Conservation (phyloP, 2,329 filamentous ascomycete genomes). For the Aureobasidium leucospermi region DNA sequence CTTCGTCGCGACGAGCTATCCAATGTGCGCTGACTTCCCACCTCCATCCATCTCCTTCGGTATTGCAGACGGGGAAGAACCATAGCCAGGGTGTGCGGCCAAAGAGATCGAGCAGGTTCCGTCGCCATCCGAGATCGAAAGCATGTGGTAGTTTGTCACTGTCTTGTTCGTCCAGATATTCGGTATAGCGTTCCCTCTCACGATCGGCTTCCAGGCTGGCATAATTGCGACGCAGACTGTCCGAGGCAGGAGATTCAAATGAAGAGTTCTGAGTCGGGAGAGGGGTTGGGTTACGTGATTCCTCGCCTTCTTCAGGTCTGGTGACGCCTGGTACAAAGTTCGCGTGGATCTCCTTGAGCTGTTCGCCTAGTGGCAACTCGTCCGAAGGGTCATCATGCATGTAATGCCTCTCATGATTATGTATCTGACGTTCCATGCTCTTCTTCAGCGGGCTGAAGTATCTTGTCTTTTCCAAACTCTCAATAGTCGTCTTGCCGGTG, state of each 20-base stretch:
- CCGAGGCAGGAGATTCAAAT: slow-evolving; percentile 36
- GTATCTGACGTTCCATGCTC: slow-evolving; percentile 58
- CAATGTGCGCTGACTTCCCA: slow-evolving; percentile 85
- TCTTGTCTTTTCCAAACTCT: slow-evolving; percentile 89
- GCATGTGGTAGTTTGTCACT: slow-evolving; percentile 82
- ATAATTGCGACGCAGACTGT: slow-evolving; percentile 37
- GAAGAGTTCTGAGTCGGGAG: slow-evolving; percentile 25
- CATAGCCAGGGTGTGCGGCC: slow-evolving; percentile 67
- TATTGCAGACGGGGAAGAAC: slow-evolving; percentile 74
- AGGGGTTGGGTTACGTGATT: slow-evolving; percentile 21
- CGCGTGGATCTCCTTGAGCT: slow-evolving; percentile 72
- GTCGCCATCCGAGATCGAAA: slow-evolving; percentile 79
- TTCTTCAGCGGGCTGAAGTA: slow-evolving; percentile 77
- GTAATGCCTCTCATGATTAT: slow-evolving; percentile 21
- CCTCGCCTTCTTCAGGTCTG: slow-evolving; percentile 73
- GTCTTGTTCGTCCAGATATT: slow-evolving; percentile 85
- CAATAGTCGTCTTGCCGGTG: slow-evolving; percentile 84
- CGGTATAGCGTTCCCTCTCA: slow-evolving; percentile 61
- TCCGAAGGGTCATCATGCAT: slow-evolving; percentile 13
- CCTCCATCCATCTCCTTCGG: slow-evolving; percentile 83
- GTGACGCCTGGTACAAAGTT: slow-evolving; percentile 75
- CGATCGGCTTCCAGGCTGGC: slow-evolving; percentile 55
- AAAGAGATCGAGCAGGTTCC: slow-evolving; percentile 75
- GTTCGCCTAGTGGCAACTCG: slow-evolving; percentile 49
- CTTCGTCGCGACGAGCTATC: slow-evolving; percentile 58